These are phyloP conservation scores for Fusarium buharicum DNA, from an alignment of 2,329 filamentous ascomycete species.

Conservation along the genomic window DNA sequence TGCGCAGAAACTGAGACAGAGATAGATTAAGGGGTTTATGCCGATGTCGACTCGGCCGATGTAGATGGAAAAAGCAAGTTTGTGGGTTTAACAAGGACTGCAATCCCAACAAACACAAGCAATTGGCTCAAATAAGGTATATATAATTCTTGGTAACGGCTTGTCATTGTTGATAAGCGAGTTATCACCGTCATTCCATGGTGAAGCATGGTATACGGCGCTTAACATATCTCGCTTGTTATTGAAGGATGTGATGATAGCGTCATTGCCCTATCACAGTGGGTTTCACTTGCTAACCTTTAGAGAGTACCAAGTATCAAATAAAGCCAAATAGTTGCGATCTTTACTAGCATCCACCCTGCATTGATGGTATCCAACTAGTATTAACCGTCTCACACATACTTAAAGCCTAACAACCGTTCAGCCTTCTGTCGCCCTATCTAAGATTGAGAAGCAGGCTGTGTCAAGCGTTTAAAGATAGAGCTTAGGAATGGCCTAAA, in stretches of 20 bases:
- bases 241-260: neutral
- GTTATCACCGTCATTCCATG: neutral
- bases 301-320: no score
- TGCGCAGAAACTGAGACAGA: neutral
- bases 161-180: neutral
- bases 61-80: neutral
- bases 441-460: no score
- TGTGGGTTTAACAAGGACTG: neutral
- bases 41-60: neutral
- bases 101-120: neutral
- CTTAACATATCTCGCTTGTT: neutral
- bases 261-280: neutral
- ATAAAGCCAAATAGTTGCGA: no score
- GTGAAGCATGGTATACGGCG: neutral
- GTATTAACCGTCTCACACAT: no score
- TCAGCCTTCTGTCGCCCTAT: no score
- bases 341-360: no score
- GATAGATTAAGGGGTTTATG: slow-evolving; percentile 17
- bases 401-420: no score
- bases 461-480: no score
- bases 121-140: neutral
- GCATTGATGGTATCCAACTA: no score
- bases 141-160: neutral
- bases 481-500: no score
- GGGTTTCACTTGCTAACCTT: no score